Base-by-base conservation (phyloP, 2,329 filamentous ascomycete genomes). In the Stemphylium vesicarium region DNA sequence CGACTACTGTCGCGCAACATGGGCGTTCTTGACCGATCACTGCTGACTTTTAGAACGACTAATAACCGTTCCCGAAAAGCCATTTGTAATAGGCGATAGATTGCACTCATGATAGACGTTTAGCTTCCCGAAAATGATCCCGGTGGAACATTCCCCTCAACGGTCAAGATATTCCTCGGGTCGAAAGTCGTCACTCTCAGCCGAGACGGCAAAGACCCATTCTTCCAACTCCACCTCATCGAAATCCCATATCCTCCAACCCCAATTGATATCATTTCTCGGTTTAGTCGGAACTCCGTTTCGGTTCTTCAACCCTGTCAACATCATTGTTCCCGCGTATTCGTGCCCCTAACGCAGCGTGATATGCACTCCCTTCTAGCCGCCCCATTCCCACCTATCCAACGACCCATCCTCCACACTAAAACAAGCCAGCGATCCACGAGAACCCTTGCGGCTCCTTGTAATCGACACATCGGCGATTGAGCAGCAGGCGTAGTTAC, bases 351-450 rank as follows among this genome's bases (percentile, higher is more conserved):
- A 32, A 31, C 53, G 35, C 48, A 33, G 26, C n/a, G 37, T 51
- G 38, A 43, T 45, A 52, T 52, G 48, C 48, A 46, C n/a, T 3
- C 36, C 15, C 32, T 13, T 15, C 20, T 32, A 26, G 20, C 42
- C 42, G 53, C n/a, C 22, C 11, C 39, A 56, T 52, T 47, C 32
- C 41, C 41, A 36, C 53, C 53, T 56, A 52, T 56, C 26, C 24
- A 26, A 40, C 10, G n/a, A 22, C 15, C 10, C 33, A 12, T 7
- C 12, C 18, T 43, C 48, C 48, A 46, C 48, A 33, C 13, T 20
- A 16, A 16, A 16, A 22, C 24, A 42, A 42, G 24, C 37, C 32
- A 38, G 42, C 37, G 42, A 52, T 52, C 41, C 32, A 32, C 35
- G 15, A 31, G 32, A 29, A 54, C 26, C 37, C 41, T 53, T 33